Conservation (phyloP, 2,329 filamentous ascomycete species). For the Lachnellula subtilissima region DNA sequence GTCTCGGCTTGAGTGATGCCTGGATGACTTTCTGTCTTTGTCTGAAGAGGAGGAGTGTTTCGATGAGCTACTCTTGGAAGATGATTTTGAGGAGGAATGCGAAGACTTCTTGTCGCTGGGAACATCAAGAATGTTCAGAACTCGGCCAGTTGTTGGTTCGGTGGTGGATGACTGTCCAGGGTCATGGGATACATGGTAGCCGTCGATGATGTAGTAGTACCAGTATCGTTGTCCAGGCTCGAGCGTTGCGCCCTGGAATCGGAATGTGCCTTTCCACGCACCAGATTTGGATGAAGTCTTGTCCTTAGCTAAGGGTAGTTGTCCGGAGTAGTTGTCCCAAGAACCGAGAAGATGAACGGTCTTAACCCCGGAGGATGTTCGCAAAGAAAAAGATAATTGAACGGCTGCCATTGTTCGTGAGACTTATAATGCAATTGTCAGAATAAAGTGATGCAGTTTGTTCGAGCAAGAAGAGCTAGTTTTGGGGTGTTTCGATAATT, state of each 20-base stretch:
- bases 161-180: slow-evolving; percentile 82
- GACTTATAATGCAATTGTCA: slow-evolving; percentile 34
- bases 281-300: slow-evolving; percentile 76
- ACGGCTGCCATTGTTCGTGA: slow-evolving; percentile 72
- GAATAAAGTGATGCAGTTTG: slow-evolving; percentile 31
- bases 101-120: slow-evolving; percentile 49
- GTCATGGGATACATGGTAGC: slow-evolving; percentile 97
- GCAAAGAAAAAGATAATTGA: slow-evolving; percentile 92
- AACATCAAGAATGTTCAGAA: slow-evolving; percentile 95
- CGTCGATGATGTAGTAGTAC: slow-evolving; percentile 99
- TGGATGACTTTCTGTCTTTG: slow-evolving; percentile 37
- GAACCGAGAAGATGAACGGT: slow-evolving; percentile 95
- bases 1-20: slow-evolving; percentile 38
- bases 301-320: slow-evolving; percentile 92
- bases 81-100: slow-evolving; percentile 38
- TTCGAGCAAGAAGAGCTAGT: slow-evolving; percentile 38
- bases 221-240: slow-evolving; percentile 92
- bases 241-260: slow-evolving; percentile 83
- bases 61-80: slow-evolving; percentile 37
- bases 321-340: slow-evolving; percentile 95
- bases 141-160: slow-evolving; percentile 94
- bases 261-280: slow-evolving; percentile 93
- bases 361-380: slow-evolving; percentile 94
- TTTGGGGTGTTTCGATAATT: slow-evolving; percentile 26
- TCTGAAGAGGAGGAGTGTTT: slow-evolving; percentile 35